Conservation (phyloP, 345 rosid species). For the Cochlearia excelsa region DNA sequence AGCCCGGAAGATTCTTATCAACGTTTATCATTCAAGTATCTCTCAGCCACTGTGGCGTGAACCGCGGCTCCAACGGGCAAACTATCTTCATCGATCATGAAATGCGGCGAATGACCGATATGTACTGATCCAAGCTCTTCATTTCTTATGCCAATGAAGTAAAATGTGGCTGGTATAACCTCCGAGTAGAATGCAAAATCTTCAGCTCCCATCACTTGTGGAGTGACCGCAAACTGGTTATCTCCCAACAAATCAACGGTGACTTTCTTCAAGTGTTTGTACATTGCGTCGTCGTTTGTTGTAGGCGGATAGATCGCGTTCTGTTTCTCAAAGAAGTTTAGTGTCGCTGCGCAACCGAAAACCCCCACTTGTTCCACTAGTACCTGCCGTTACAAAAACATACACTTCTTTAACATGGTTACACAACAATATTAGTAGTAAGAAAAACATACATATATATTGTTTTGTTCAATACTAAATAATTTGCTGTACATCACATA, state of each 20-base stretch:
- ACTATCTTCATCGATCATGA: constrained; percentile 82
- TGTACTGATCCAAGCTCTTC: constrained; percentile 68
- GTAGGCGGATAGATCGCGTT: constrained; percentile 68
- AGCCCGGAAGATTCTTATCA: neutral
- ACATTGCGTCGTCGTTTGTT: constrained; percentile 54
- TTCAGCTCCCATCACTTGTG: constrained; percentile 89
- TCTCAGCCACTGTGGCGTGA: constrained; percentile 80
- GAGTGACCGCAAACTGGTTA: constrained; percentile 54
- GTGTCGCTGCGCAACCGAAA: constrained; percentile 55
- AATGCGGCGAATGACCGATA: constrained; percentile 73
- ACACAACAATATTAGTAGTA: too few relatives aligned
- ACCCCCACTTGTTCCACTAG: constrained; percentile 67
- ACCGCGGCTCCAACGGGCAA: constrained; percentile 76
- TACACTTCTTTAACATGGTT: too few relatives aligned
- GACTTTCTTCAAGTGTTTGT: constrained; percentile 70
- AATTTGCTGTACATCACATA: too few relatives aligned
- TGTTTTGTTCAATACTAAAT: too few relatives aligned
- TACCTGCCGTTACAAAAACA: constrained; percentile 46
- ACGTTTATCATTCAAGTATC: constrained; percentile 56
- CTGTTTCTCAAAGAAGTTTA: constrained; percentile 72
- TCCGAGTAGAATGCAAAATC: constrained; percentile 82
- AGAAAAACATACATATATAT: too few relatives aligned
- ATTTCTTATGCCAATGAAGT: constrained; percentile 75
- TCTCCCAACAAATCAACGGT: constrained; percentile 57
- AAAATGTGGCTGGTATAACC: constrained; percentile 69